These are phyloP conservation scores for Monilinia fructigena DNA, from an alignment of 2,329 filamentous ascomycete species.

Conservation along the genomic window DNA sequence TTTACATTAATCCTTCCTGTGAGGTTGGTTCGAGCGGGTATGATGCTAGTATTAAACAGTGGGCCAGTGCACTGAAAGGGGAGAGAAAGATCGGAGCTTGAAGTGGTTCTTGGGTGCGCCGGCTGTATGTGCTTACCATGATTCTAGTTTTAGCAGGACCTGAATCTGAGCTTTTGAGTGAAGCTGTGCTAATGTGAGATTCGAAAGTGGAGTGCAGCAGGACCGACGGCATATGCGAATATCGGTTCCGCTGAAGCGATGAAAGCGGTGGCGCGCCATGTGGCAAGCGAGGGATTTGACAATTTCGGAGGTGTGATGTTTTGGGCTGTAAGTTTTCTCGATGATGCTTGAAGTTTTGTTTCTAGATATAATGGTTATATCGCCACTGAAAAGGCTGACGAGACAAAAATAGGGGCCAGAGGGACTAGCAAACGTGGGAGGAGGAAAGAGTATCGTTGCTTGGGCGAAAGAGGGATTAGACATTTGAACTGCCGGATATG, in stretches of 20 bases:
- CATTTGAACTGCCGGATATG: not conserved
- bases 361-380: not conserved
- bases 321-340: slow-evolving; percentile 37
- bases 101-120: no score
- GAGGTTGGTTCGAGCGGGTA: slow-evolving; percentile 38
- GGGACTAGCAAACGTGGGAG: slow-evolving; percentile 36
- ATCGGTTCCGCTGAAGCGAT: slow-evolving; percentile 34
- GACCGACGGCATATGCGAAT: slow-evolving; percentile 39
- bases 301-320: slow-evolving; percentile 46
- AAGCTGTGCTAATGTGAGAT: not conserved
- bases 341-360: no score
- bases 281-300: slow-evolving; percentile 33
- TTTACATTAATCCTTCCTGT: slow-evolving; percentile 45
- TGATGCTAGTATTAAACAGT: slow-evolving; percentile 39
- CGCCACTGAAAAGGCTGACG: not conserved
- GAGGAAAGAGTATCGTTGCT: slow-evolving; percentile 33
- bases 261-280: slow-evolving; percentile 36
- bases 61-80: slow-evolving; percentile 33
- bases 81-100: no score
- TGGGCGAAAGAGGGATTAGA: slow-evolving; percentile 33
- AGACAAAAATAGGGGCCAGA: slow-evolving; percentile 21
- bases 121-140: not conserved
- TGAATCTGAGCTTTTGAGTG: not conserved
- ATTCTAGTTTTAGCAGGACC: not conserved
- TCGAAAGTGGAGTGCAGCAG: slow-evolving; percentile 33